Conservation (phyloP, 495 filamentous ascomycete species). For the Aspergillus kassunensis region DNA sequence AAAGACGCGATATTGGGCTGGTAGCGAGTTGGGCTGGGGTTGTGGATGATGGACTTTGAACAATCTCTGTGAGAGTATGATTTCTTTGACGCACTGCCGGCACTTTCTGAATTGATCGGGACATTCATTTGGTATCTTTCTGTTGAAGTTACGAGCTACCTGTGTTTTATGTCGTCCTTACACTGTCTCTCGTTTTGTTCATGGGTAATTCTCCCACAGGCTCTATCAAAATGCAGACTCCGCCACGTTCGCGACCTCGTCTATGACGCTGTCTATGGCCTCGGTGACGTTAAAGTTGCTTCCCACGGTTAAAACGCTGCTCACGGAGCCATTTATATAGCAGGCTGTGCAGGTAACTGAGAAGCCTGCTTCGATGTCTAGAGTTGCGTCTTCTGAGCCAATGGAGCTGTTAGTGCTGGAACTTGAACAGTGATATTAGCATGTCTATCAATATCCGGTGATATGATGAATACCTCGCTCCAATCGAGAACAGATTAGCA, state of each 20-base stretch:
- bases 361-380: neutral
- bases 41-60: too few species aligned
- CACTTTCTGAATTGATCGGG: too few species aligned
- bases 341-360: constrained; percentile 3
- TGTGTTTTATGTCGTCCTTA: too few species aligned
- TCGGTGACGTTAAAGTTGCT: neutral
- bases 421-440: neutral
- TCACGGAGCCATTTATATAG: constrained; percentile 3
- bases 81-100: too few species aligned
- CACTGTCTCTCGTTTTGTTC: too few species aligned
- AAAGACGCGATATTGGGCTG: too few species aligned
- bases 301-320: neutral
- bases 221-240: neutral
- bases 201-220: neutral
- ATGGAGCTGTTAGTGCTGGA: neutral
- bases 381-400: neutral
- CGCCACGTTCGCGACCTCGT: neutral
- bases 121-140: too few species aligned
- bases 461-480: neutral
- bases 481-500: neutral
- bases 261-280: neutral
- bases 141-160: too few species aligned
- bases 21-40: too few species aligned
- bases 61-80: too few species aligned
- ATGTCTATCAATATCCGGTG: neutral